Evolutionary conservation across 345 rosid species (phyloP).

Genomic region (Salix viminalis): DNA sequence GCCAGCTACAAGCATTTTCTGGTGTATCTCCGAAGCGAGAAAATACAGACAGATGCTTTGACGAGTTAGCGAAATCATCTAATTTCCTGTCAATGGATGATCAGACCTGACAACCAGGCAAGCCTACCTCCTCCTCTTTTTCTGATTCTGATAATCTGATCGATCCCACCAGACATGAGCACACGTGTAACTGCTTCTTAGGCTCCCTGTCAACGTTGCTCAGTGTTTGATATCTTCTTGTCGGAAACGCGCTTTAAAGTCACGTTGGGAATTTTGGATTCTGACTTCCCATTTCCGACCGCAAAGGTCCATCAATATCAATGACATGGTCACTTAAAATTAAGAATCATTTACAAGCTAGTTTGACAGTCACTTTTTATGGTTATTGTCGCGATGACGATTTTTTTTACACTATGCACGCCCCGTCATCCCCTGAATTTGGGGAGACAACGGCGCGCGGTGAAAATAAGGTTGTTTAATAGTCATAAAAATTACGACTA

Average conservation of each 20-base stretch:
- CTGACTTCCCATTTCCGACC: neutral
- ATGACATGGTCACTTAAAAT: too few species aligned
- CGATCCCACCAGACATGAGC: neutral
- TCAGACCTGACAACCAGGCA: slow-evolving; percentile 7
- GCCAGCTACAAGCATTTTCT: slow-evolving; percentile 12
- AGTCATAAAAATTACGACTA: too few species aligned
- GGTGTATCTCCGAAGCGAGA: neutral
- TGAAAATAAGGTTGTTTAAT: too few species aligned
- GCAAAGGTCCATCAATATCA: neutral
- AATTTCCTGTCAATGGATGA: neutral
- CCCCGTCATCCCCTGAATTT: too few species aligned
- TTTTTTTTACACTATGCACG: too few species aligned
- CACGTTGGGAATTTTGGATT: neutral
- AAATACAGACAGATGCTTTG: too few species aligned
- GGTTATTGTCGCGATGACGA: too few species aligned
- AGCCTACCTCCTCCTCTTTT: neutral
- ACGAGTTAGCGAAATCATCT: neutral
- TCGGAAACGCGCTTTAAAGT: neutral
- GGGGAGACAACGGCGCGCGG: too few species aligned
- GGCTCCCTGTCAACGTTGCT: slow-evolving; percentile 6
- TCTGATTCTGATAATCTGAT: neutral
- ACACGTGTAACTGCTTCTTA: neutral
- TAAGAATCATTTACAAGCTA: too few species aligned
- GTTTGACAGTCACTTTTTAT: too few species aligned
- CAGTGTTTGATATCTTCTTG: neutral